Conservation (phyloP, 2,329 filamentous ascomycete genomes). For the Xylaria digitata region DNA sequence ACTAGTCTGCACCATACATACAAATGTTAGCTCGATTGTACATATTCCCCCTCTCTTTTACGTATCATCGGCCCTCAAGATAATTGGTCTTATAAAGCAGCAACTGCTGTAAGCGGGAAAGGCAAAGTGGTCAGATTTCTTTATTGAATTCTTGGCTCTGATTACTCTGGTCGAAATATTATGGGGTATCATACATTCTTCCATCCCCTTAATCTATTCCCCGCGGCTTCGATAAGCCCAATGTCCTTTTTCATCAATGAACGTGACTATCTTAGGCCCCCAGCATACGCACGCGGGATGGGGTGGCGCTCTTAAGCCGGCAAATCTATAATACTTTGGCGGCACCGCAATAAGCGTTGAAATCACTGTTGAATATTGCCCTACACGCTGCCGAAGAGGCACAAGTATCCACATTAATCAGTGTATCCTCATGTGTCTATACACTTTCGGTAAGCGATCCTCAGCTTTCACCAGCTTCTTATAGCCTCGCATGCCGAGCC, state of each 20-base stretch:
- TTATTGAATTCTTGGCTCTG: neutral
- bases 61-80: neutral
- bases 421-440: neutral
- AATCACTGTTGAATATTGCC: conserved; percentile 20
- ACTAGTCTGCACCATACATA: conserved; percentile 14
- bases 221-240: neutral
- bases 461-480: neutral
- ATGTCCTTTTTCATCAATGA: neutral
- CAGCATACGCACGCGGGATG: conserved; percentile 2
- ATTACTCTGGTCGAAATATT: neutral
- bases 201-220: conserved; percentile 4
- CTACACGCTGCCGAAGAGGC: conserved; percentile 2
- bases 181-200: conserved; percentile 6
- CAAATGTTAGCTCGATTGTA: neutral
- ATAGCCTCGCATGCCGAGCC: neutral
- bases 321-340: conserved; percentile 4
- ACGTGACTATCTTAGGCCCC: neutral
- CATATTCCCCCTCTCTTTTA: neutral
- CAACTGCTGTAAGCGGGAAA: conserved; percentile 1
- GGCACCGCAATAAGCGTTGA: conserved; percentile 23
- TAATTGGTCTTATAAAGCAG: conserved; percentile 7
- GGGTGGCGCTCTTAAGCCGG: neutral
- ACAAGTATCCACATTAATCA: neutral
- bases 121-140: neutral
- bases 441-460: conserved; percentile 10